Evolutionary conservation across 495 filamentous ascomycete genomes (phyloP), one percentile per base, ranked within the genome.

Genomic region (Paragyromitra xinjiangensis): DNA sequence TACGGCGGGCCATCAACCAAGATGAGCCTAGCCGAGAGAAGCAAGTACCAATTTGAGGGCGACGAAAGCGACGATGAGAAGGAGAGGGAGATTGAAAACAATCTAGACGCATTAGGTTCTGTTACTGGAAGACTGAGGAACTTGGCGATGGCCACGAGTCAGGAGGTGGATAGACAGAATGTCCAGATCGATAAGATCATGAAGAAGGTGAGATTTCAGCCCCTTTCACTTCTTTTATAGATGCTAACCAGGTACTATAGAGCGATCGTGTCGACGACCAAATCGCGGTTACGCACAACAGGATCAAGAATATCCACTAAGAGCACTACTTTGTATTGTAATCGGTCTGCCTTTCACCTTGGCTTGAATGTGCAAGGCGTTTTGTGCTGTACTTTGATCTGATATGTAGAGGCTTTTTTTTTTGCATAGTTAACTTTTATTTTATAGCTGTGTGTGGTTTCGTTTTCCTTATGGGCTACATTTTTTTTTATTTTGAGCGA

Each of bases 41-140:
- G 88, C 22, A 94, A 93, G 84, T 94, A 91, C 73, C 92, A 94
- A 77, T 96, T 94, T 82, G 90, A 94, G 83, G 92, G 89, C 11
- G 91, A 94, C 80, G 89, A 88, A 45, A 90, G 92, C 70, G 91
- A 94, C 65, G 92, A 94, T 44, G 88, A 88, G 62, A 89, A 92
- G 87, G 93, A 97, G 81, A 86, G 89, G 59, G 86, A 92, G 82
- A 93, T 94, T 76, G 89, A 92, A 55, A 83, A 86, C 61, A 90
- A 90, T 79, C 78, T 92, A 78, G 87, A 91, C 81, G 84, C 88
- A 51, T 83, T 91, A n/a, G 82, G 87, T 48, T 85, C 87, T 51
- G 88, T 88, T 51, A 90, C 90, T 19, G 86, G 87, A 53, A 83
- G 88, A 69, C 82, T 97, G 83, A 91, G 94, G 55, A 84, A 83